phyloP scores from a whole-genome alignment of 1,139 yeast genomes.

The Debaryomyces subglobosus region DNA sequence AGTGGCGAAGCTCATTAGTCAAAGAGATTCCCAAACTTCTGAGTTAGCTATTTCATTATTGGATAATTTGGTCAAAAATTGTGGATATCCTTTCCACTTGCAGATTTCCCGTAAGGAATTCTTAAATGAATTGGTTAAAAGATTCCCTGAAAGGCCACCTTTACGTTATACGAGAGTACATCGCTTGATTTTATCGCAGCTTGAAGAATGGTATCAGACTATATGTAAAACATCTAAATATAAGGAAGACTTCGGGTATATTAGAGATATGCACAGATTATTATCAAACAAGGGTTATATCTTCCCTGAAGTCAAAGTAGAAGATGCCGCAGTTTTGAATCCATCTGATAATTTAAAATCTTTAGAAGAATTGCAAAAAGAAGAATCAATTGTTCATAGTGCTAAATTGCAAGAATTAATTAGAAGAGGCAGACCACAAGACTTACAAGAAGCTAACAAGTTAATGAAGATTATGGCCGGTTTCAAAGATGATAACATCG shows the following conservation, averaged over 20 bases:
- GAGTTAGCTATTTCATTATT: slow-evolving; percentile 61
- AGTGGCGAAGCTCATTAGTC: slow-evolving; percentile 83
- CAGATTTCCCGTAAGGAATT: slow-evolving; percentile 96
- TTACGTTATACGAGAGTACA: slow-evolving; percentile 81
- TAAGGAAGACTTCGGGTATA: slow-evolving; percentile 88
- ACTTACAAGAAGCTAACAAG: slow-evolving; percentile 92
- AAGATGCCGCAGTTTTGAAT: slow-evolving; percentile 90
- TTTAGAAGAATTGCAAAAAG: slow-evolving; percentile 86
- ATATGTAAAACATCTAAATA: slow-evolving; percentile 88
- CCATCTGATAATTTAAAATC: slow-evolving; percentile 91
- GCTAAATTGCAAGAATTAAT: slow-evolving; percentile 95
- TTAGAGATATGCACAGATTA: slow-evolving; percentile 94
- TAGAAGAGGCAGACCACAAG: slow-evolving; percentile 94
- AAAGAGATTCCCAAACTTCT: slow-evolving; percentile 78
- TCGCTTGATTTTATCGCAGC: slow-evolving; percentile 80
- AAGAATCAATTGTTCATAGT: slow-evolving; percentile 88
- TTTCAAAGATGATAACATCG: slow-evolving; percentile 76
- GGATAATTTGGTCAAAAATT: slow-evolving; percentile 92
- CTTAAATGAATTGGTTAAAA: slow-evolving; percentile 85
- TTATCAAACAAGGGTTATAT: slow-evolving; percentile 84
- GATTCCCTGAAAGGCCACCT: slow-evolving; percentile 96
- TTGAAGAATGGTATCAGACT: slow-evolving; percentile 98
- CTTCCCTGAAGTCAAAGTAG: slow-evolving; percentile 89
- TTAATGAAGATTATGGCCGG: slow-evolving; percentile 99
- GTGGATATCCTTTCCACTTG: slow-evolving; percentile 96